A percentile compares a stretch with the other conserved stretches of the same genome.
These are phyloP conservation scores for Spergularia bocconei DNA, from an alignment of 148 eudicot species.

Conservation along the genomic window DNA sequence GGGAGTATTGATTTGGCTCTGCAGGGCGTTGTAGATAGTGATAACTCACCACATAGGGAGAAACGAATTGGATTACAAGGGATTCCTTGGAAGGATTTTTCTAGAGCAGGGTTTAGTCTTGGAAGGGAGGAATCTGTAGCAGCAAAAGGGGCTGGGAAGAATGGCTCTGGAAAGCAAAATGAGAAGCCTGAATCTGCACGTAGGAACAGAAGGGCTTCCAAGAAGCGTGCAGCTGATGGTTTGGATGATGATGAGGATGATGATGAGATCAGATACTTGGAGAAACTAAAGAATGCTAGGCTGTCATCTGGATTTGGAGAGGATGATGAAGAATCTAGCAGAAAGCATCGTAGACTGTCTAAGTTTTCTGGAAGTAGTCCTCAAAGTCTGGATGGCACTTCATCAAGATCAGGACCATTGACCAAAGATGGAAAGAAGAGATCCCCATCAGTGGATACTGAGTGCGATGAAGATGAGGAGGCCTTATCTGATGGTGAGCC, in stretches of 20 bases:
- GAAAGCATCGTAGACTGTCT: slow-evolving; percentile 50
- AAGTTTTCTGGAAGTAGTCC: slow-evolving; percentile 42
- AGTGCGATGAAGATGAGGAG: slow-evolving; percentile 70
- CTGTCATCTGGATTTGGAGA: slow-evolving; percentile 40
- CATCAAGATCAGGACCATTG: slow-evolving; percentile 24
- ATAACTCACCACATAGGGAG: slow-evolving; percentile 37
- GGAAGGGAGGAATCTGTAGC: slow-evolving; percentile 48
- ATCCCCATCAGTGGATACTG: slow-evolving; percentile 52
- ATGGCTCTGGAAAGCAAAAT: slow-evolving; percentile 41
- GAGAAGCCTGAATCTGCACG: slow-evolving; percentile 56
- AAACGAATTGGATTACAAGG: slow-evolving; percentile 63
- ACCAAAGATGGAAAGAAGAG: slow-evolving; percentile 54
- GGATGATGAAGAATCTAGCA: slow-evolving; percentile 52
- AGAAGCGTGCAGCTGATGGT: slow-evolving; percentile 56
- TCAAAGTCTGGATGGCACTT: slow-evolving; percentile 32
- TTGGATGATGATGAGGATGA: slow-evolving; percentile 85
- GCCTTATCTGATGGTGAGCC: slow-evolving; percentile 49
- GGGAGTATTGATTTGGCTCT: slow-evolving; percentile 8
- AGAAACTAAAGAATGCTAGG: slow-evolving; percentile 68
- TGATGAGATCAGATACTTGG: slow-evolving; percentile 87
- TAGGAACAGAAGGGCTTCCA: slow-evolving; percentile 66
- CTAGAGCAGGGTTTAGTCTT: slow-evolving; percentile 50
- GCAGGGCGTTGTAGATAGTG: slow-evolving; percentile 60
- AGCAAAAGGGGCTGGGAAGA: slow-evolving; percentile 41
- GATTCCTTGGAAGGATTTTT: slow-evolving; percentile 80